Conservation (phyloP, 805 yeast genomes). For the Suhomyces canberraensis region DNA sequence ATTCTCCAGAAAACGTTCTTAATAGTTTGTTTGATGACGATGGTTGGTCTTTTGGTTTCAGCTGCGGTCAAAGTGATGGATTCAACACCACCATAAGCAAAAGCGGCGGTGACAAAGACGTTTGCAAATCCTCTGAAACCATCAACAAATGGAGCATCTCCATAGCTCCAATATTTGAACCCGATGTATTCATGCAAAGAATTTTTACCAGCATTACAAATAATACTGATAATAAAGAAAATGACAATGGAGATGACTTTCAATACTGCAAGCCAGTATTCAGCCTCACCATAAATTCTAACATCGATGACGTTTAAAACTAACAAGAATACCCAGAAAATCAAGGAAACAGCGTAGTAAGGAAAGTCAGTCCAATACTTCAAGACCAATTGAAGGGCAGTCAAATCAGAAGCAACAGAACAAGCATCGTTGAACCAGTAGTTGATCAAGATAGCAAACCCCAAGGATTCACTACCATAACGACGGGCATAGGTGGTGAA, state of each 20-base stretch:
- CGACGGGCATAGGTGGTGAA: constrained; percentile 49
- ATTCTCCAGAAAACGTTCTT: constrained; percentile 32
- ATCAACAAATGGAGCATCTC: constrained; percentile 52
- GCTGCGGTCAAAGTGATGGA: constrained; percentile 33
- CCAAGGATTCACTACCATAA: constrained; percentile 49
- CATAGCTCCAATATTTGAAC: constrained; percentile 41
- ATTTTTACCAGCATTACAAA: constrained; percentile 59
- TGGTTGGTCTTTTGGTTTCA: constrained; percentile 30
- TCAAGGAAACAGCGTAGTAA: constrained; percentile 49
- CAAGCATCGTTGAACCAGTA: constrained; percentile 53
- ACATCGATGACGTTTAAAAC: constrained; percentile 39
- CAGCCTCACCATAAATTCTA: constrained; percentile 40
- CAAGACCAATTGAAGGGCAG: constrained; percentile 45
- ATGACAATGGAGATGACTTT: constrained; percentile 53
- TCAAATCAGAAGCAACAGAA: constrained; percentile 46
- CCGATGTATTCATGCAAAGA: constrained; percentile 39
- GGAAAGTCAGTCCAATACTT: constrained; percentile 48
- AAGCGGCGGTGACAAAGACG: constrained; percentile 50
- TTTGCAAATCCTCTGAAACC: constrained; percentile 53
- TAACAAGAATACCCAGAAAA: constrained; percentile 52
- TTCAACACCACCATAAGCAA: constrained; percentile 51
- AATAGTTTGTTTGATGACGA: constrained; percentile 28
- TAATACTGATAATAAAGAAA: constrained; percentile 53
- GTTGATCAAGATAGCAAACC: constrained; percentile 49
- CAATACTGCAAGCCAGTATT: constrained; percentile 36